Evolutionary conservation across 2,329 filamentous ascomycete genomes (phyloP).

Genomic region (Nakataea oryzae): DNA sequence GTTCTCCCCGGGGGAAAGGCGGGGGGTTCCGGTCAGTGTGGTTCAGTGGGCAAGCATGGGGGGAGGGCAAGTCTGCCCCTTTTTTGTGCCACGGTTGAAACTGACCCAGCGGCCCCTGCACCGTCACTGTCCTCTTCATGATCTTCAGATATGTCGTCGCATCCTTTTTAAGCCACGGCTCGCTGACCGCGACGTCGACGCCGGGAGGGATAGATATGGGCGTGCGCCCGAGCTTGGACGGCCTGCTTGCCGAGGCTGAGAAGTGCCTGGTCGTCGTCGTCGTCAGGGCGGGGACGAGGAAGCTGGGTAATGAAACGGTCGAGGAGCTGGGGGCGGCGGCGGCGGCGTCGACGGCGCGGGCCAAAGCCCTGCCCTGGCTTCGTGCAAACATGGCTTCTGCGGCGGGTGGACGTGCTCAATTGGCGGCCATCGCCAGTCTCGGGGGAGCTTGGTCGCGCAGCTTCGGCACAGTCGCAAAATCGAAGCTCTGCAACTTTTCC

Average conservation of each 20-base stretch:
- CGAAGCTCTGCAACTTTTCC: background rate
- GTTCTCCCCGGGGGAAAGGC: constrained; percentile 4
- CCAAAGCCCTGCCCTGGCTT: constrained; percentile 48
- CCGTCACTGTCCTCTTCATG: constrained; percentile 56
- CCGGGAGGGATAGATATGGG: constrained; percentile 73
- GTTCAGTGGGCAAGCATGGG: too few relatives aligned
- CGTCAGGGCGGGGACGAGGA: constrained; percentile 65
- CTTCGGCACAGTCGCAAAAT: background rate
- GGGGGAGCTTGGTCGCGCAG: background rate
- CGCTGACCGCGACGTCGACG: constrained; percentile 64
- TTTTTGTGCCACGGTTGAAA: too few relatives aligned
- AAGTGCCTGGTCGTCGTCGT: constrained; percentile 45
- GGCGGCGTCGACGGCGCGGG: constrained; percentile 41
- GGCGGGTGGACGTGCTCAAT: background rate
- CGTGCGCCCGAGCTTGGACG: constrained; percentile 79
- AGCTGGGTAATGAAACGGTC: constrained; percentile 47
- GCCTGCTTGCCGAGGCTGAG: constrained; percentile 54
- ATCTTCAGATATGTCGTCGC: constrained; percentile 50
- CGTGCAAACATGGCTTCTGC: constrained; percentile 50
- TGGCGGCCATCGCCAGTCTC: background rate
- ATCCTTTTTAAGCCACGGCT: constrained; percentile 43
- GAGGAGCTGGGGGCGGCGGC: constrained; percentile 27
- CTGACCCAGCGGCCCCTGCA: constrained; percentile 72
- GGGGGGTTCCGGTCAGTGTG: too few relatives aligned
- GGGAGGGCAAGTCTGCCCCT: too few relatives aligned